A percentile compares a stretch with the other conserved stretches of the same genome.
These are phyloP conservation scores for Mycena amicta DNA, from an alignment of 768 basidiomycete genomes.

Conservation along the genomic window DNA sequence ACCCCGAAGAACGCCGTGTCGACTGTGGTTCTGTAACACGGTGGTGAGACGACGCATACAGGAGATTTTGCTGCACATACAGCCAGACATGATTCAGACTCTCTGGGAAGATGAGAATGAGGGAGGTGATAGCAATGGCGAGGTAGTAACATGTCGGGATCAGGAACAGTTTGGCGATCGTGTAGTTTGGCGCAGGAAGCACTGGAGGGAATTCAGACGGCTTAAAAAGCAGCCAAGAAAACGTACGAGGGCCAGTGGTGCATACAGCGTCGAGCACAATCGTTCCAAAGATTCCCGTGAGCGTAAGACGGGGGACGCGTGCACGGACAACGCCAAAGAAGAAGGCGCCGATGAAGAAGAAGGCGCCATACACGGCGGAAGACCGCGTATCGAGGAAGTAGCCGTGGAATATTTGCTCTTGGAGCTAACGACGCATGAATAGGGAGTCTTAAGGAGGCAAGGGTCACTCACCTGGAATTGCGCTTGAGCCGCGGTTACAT, in stretches of 20 bases:
- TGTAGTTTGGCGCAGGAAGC: constrained; percentile 43
- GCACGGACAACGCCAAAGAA: constrained; percentile 41
- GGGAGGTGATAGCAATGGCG: constrained; percentile 40
- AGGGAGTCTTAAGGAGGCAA: neutral
- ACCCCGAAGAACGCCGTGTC: constrained; percentile 16
- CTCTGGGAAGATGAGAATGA: constrained; percentile 46
- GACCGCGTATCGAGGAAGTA: constrained; percentile 45
- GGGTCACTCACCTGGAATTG: neutral
- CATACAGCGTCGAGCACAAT: constrained; percentile 46
- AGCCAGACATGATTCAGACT: constrained; percentile 46
- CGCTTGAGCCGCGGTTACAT: constrained; percentile 11
- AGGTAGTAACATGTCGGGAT: constrained; percentile 43
- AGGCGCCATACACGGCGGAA: constrained; percentile 46
- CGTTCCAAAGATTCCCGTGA: constrained; percentile 45
- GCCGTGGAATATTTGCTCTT: constrained; percentile 39
- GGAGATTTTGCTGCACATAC: too few relatives aligned
- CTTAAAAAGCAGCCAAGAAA: neutral
- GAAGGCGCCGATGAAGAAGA: constrained; percentile 48
- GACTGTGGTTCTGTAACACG: constrained; percentile 16
- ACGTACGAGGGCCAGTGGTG: constrained; percentile 15
- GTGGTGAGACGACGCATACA: constrained; percentile 15
- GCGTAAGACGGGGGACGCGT: constrained; percentile 39
- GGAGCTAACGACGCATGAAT: constrained; percentile 30
- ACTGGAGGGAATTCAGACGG: constrained; percentile 25
- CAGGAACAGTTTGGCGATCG: constrained; percentile 41